Conservation (phyloP, 257 asterid genomes). For the Penstemon davidsonii region DNA sequence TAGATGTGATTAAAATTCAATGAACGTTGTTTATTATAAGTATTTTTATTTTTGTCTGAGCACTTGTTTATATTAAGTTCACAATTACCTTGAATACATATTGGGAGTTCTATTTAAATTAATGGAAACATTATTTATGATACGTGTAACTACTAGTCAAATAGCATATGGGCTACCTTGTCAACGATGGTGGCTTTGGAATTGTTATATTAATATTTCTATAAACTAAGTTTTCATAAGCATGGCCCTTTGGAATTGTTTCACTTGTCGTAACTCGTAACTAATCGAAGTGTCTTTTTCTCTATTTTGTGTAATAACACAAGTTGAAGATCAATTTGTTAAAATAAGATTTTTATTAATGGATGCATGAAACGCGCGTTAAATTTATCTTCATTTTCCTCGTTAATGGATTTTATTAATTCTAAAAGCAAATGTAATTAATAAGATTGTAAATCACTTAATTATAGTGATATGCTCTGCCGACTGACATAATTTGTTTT, state of each 20-base stretch:
- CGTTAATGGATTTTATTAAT: no score
- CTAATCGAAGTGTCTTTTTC: no score
- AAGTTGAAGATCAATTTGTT: neutral
- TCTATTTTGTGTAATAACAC: no score
- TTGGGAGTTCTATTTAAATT: neutral
- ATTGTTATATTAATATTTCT: neutral
- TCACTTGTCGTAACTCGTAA: neutral
- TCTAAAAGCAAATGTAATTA: no score
- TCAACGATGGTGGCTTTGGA: neutral
- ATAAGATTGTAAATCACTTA: no score
- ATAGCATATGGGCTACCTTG: neutral
- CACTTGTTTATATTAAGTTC: no score
- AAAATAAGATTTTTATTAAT: no score
- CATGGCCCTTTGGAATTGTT: neutral
- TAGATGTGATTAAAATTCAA: conserved; percentile 20
- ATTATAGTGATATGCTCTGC: no score
- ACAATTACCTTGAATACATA: neutral
- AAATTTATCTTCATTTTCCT: no score
- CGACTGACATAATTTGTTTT: no score
- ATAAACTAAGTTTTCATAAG: neutral
- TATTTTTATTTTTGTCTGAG: neutral
- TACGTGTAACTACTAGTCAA: neutral
- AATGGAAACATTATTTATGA: neutral
- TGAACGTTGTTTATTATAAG: conserved; percentile 5
- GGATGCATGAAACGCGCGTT: no score